Conservation (phyloP, 2,329 filamentous ascomycete genomes). For the Colletotrichum sp. region DNA sequence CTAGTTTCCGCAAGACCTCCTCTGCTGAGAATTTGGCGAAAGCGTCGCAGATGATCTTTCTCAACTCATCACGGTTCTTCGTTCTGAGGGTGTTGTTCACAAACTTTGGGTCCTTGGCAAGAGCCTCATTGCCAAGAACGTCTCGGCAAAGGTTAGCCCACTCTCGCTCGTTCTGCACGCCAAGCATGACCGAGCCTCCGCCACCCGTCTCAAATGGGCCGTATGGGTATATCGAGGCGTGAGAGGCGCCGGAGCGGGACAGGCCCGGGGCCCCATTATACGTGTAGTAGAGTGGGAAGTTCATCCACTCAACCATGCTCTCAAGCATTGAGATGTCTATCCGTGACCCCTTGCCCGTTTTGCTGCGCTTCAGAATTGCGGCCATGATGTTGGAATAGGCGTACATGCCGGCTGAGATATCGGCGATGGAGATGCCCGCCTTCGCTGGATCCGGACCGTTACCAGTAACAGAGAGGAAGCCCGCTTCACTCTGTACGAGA, state of each 20-base stretch:
- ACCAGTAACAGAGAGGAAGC: constrained; percentile 56
- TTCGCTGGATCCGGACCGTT: constrained; percentile 49
- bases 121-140: constrained; percentile 46
- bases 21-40: constrained; percentile 45
- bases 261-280: constrained; percentile 49
- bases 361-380: constrained; percentile 52
- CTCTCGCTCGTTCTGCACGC: constrained; percentile 63
- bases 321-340: constrained; percentile 65
- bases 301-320: constrained; percentile 65
- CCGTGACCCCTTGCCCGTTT: constrained; percentile 51
- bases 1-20: constrained; percentile 46
- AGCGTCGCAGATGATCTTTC: constrained; percentile 45
- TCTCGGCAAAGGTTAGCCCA: constrained; percentile 53
- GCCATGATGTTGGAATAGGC: constrained; percentile 57
- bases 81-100: constrained; percentile 48
- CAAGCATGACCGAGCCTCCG: constrained; percentile 57
- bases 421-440: constrained; percentile 59
- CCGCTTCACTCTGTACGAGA: constrained; percentile 59
- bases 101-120: constrained; percentile 53
- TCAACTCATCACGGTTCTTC: constrained; percentile 51
- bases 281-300: constrained; percentile 60
- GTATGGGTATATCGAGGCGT: constrained; percentile 62
- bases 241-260: constrained; percentile 52
- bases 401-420: constrained; percentile 58
- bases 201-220: constrained; percentile 57